Conservation (phyloP, 345 rosid genomes). For the Garcia nutans region DNA sequence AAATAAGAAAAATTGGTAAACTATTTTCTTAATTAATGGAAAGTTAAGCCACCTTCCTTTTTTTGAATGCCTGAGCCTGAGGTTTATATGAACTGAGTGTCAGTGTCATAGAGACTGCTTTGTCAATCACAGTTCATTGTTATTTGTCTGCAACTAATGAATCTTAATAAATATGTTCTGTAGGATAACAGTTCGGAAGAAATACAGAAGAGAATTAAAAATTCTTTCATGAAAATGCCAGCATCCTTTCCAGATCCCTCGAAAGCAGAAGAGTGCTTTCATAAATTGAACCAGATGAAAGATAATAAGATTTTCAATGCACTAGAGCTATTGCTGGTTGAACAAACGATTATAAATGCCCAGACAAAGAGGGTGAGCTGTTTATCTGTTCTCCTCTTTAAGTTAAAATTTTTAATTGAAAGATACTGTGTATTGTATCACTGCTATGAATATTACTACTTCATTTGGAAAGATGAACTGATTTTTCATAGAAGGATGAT, state of each 20-base stretch:
- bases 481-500: background rate
- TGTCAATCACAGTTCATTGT: background rate
- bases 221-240: conserved; percentile 63
- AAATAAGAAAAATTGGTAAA: background rate
- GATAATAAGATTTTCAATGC: conserved; percentile 54
- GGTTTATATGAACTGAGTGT: background rate
- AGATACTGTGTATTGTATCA: background rate
- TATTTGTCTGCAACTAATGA: conserved; percentile 9
- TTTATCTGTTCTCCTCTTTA: conserved; percentile 10
- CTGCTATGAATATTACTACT: background rate
- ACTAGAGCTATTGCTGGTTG: conserved; percentile 55
- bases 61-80: background rate
- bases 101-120: background rate
- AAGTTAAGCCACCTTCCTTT: background rate
- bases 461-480: background rate
- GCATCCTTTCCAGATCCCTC: conserved; percentile 69
- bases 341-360: conserved; percentile 37
- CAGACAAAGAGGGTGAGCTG: conserved; percentile 46
- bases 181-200: conserved; percentile 60
- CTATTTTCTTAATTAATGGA: background rate
- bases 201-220: conserved; percentile 41
- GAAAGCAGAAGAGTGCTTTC: conserved; percentile 69
- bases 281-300: conserved; percentile 60
- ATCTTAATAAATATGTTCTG: conserved; percentile 24
- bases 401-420: background rate